Evolutionary conservation across 371 early-diverging fungal genomes (phyloP), one percentile per base, ranked within the genome.

Genomic region (Rhizopus sp.): DNA sequence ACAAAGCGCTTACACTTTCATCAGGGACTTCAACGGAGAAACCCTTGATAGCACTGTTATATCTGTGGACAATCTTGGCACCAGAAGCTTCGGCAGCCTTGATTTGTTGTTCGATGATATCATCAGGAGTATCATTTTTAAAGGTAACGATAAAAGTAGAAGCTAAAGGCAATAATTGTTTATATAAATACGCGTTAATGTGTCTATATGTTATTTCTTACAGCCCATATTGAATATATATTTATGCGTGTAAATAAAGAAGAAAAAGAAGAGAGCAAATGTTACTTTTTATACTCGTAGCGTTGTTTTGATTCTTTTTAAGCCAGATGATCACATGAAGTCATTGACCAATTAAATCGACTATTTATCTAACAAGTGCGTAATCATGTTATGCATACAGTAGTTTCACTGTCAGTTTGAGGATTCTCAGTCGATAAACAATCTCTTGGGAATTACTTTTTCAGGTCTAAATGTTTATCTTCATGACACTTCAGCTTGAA

Each of bases 1-100:
- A 67, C 42, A 76, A 59, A 8, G 75, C 23, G 9, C 44, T 54
- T 8, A 72, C 69, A 31, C 34, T 8, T 17, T 51, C 56, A 44
- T 78, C 82, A 10, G 83, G 83, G 12, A 85, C 63, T 41, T 68
- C 52, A 38, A 82, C 83, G 13, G 82, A 53, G 66, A 77, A 77
- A 41, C 77, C 81, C 52, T 68, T 66, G 54, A 77, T 63, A 30
- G 71, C 69, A 47, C 66, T 46, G 32, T 73, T 66, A 53, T 77
- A 77, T 55, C 65, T 57, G 53, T 77, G 72, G 7, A 46, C 63
- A 50, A 80, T 60, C 1, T n/a, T 63, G 32, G 59, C 63, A 45
- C 85, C 85, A 17, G 69, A 48, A 7, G 64, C 44, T 57, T 78
- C 63, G 31, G 69, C 63, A 13, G 74, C 59, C 40, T 68, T 55